These are phyloP conservation scores for Beta macrorhiza DNA, from an alignment of 179 eudicot species.

Conservation along the genomic window DNA sequence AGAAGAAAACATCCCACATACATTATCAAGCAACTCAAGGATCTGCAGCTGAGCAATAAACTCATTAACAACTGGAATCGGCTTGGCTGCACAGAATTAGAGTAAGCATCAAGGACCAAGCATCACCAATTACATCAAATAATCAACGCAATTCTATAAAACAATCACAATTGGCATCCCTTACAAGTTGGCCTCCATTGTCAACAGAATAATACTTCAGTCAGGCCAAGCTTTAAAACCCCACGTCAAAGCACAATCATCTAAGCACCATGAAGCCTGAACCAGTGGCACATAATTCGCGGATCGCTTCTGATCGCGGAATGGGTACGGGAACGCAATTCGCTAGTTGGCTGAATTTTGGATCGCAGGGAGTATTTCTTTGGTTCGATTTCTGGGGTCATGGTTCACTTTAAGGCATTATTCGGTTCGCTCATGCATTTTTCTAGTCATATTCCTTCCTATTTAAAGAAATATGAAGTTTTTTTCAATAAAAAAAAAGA, in stretches of 20 bases:
- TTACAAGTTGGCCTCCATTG: not conserved
- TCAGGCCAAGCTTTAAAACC: not conserved
- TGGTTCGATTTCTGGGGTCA: no score
- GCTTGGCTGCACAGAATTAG: conserved; percentile 59
- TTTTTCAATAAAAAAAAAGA: no score
- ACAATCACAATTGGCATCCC: not conserved
- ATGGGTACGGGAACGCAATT: no score
- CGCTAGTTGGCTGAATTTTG: no score
- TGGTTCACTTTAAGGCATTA: no score
- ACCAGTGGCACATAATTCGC: no score
- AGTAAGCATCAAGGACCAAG: conserved; percentile 14
- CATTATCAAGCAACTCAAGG: conserved; percentile 87
- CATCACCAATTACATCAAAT: not conserved
- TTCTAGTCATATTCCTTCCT: no score
- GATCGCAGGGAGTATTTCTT: no score
- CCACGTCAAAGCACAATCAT: not conserved
- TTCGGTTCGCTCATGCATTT: no score
- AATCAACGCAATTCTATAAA: not conserved
- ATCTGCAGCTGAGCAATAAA: conserved; percentile 82
- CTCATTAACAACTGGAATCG: conserved; percentile 64
- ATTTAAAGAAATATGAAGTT: no score
- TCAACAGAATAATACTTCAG: not conserved
- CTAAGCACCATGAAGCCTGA: no score
- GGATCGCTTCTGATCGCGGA: no score
- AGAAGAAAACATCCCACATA: conserved; percentile 28